Conservation (phyloP, 2,329 filamentous ascomycete genomes). For the Ceratocystis eucalypticola region DNA sequence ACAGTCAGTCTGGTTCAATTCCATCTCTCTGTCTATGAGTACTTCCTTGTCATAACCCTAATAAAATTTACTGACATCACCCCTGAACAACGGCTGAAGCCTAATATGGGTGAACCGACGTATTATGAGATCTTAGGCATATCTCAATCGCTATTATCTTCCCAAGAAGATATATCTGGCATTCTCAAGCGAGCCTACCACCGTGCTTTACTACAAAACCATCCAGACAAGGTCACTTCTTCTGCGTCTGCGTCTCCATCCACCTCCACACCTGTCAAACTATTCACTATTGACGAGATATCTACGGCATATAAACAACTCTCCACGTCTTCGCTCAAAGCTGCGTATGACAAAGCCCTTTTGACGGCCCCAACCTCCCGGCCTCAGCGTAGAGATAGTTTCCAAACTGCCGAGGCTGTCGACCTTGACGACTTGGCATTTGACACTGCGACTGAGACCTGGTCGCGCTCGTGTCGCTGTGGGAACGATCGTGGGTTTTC, state of each 20-base stretch:
- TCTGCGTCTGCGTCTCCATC: not conserved
- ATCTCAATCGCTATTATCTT: slow-evolving; percentile 35
- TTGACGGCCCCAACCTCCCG: slow-evolving; percentile 23
- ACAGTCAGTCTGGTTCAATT: not conserved
- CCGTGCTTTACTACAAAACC: slow-evolving; percentile 49
- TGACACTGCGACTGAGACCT: slow-evolving; percentile 36
- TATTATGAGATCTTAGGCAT: slow-evolving; percentile 50
- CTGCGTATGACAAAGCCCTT: slow-evolving; percentile 41
- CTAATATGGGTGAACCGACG: slow-evolving; percentile 27
- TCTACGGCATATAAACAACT: slow-evolving; percentile 44
- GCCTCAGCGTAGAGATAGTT: slow-evolving; percentile 28
- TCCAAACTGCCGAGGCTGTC: slow-evolving; percentile 48
- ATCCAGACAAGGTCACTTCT: slow-evolving; percentile 42
- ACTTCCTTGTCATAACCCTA: not conserved
- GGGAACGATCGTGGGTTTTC: slow-evolving; percentile 48
- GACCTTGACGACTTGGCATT: slow-evolving; percentile 52
- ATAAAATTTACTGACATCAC: not conserved
- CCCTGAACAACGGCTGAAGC: not conserved
- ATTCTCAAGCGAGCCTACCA: slow-evolving; percentile 51
- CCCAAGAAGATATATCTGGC: slow-evolving; percentile 31
- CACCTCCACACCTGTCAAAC: slow-evolving; percentile 9
- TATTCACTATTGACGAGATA: slow-evolving; percentile 50
- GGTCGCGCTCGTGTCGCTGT: slow-evolving; percentile 49
- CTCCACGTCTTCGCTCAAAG: slow-evolving; percentile 35
- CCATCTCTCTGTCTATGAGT: not conserved